phyloP scores from a whole-genome alignment of 768 basidiomycete genomes.

The Amanita exitialis region DNA sequence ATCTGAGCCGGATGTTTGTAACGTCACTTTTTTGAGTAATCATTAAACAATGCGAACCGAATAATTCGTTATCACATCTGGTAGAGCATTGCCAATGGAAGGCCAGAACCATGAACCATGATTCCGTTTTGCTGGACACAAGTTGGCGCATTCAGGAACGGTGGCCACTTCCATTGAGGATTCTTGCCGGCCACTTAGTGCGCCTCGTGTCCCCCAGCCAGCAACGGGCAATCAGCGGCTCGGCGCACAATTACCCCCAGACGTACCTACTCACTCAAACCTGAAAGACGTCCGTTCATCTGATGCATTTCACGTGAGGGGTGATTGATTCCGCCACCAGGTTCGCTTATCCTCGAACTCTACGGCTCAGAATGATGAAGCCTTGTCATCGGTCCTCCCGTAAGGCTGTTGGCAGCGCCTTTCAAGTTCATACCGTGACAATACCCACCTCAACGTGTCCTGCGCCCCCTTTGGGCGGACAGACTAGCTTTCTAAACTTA shows the following conservation, averaged over 20 bases:
- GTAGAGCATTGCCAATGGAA: neutral
- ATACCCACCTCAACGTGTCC: neutral
- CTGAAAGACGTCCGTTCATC: neutral
- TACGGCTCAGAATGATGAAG: neutral
- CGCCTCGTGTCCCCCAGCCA: slow-evolving; percentile 1
- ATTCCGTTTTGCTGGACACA: neutral
- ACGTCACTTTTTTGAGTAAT: neutral
- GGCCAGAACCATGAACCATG: neutral
- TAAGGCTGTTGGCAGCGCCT: neutral
- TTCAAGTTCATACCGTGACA: neutral
- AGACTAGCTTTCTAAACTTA: slow-evolving; percentile 1
- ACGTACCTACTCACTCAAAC: neutral
- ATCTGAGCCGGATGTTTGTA: neutral
- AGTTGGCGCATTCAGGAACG: neutral
- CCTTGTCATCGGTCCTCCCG: neutral
- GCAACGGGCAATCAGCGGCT: slow-evolving; percentile 5
- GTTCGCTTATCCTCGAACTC: neutral
- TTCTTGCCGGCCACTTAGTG: neutral
- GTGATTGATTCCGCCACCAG: neutral
- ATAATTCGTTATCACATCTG: neutral
- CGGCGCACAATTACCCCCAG: neutral
- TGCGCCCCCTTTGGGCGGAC: neutral
- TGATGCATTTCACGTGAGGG: slow-evolving; percentile 1
- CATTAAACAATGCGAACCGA: neutral
- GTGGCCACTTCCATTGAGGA: neutral